phyloP scores from a whole-genome alignment of 768 basidiomycete genomes.

The Xerocomellus intermedius region DNA sequence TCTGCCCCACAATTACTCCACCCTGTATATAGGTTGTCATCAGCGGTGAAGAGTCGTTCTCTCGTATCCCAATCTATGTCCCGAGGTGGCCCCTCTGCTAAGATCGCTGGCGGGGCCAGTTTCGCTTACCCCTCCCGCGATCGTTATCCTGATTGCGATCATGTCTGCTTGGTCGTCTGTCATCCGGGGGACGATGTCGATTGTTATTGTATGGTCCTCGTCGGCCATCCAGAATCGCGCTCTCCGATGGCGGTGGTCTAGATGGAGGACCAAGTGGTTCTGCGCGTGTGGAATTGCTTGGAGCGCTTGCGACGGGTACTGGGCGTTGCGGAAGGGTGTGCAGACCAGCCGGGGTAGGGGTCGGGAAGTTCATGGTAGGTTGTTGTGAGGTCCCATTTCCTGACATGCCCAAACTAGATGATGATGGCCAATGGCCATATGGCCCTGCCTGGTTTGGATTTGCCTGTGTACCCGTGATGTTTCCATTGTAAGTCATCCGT shows the following conservation, averaged over 20 bases:
- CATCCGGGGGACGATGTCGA: conserved; percentile 16
- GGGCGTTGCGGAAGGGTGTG: conserved; percentile 24
- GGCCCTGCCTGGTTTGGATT: conserved; percentile 4
- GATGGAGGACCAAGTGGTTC: conserved; percentile 17
- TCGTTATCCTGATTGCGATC: conserved; percentile 11
- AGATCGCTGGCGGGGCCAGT: conserved; percentile 6
- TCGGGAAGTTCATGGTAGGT: background rate
- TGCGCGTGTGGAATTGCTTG: conserved; percentile 15
- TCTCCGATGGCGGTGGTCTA: conserved; percentile 17
- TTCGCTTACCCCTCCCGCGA: conserved; percentile 7
- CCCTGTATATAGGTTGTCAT: background rate
- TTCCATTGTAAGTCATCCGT: conserved; percentile 4
- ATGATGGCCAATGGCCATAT: background rate
- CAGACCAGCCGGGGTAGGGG: background rate
- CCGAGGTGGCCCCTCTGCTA: background rate
- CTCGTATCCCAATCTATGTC: background rate
- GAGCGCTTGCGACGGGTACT: background rate
- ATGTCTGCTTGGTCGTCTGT: conserved; percentile 12
- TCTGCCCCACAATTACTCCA: background rate
- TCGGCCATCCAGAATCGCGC: conserved; percentile 15
- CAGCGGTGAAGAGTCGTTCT: background rate
- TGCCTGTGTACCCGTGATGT: background rate
- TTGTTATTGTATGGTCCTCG: conserved; percentile 18
- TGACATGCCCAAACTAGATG: conserved; percentile 1
- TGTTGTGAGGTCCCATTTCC: conserved; percentile 1